Evolutionary conservation across 371 early-diverging fungal species (phyloP), one percentile per base, ranked within the genome.

Genomic region (Rhizomucor miehei): DNA sequence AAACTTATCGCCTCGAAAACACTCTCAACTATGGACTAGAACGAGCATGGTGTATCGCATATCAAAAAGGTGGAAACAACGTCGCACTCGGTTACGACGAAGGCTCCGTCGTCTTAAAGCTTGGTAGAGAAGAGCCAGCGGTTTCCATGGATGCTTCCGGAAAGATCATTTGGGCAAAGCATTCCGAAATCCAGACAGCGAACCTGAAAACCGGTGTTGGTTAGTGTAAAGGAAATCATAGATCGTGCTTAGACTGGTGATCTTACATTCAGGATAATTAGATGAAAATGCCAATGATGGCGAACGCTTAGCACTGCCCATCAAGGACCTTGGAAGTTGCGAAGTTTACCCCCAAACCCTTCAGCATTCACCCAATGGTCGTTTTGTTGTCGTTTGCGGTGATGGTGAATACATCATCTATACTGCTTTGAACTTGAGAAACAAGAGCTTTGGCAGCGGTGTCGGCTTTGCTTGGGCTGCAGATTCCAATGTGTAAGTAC

Each of bases 351-450:
- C 99, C 36, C 92, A 95, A 66, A 89, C 89, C 5, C 73, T 99
- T n/a, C 87, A 93, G 73, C 98, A 99, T 74, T 90, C 91, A 45
- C 99, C 99, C 17, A 99, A 98, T 66, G 98, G 98, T 37, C 89
- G 96, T 38, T 99, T 99, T 74, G 97, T 94, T 14, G 98, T 95
- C 12, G 98, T 97, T 10, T 96, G 97, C 61, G 99, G 99, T 43
- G 98, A 99, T 64, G 97, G 97, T 39, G 98, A 99, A 77, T 99
- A 94, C 69, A 98, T 98, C 60, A 96, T 99, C 59, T 99, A 99
- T 75, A 99, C 99, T 9, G 97, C 99, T 12, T 81, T 99, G 36
- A 95, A 98, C 0, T 99, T 98, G 99, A 85, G 99, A 70, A 99
- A 98, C 84, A 99, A 99, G 85, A 88, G 89, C 57, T 99, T 96